Conservation (phyloP, 2,329 filamentous ascomycete species). For the Phyllosticta paracitricarpa region DNA sequence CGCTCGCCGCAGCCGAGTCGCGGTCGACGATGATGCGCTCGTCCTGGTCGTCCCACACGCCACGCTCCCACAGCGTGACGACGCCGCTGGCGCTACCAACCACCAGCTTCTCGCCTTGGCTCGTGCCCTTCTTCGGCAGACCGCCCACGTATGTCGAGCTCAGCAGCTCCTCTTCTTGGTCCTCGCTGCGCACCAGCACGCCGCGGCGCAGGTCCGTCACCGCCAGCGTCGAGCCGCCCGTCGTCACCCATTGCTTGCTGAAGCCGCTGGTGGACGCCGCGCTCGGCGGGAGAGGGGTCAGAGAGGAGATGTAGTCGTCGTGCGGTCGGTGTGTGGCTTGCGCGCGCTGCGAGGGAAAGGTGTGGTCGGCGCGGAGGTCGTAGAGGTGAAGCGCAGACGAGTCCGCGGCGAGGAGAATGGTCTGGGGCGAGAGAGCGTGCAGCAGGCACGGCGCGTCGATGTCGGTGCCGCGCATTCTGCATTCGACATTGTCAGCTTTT, state of each 20-base stretch:
- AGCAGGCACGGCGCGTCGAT: slow-evolving; percentile 71
- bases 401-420: slow-evolving; percentile 80
- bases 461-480: slow-evolving; percentile 22
- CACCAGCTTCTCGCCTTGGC: slow-evolving; percentile 64
- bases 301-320: slow-evolving; percentile 82
- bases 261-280: slow-evolving; percentile 77
- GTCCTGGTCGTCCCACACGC: slow-evolving; percentile 90
- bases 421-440: slow-evolving; percentile 77
- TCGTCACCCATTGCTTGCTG: slow-evolving; percentile 90
- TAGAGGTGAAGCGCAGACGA: slow-evolving; percentile 81
- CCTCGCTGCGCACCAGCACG: slow-evolving; percentile 79
- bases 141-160: slow-evolving; percentile 70
- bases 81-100: slow-evolving; percentile 73
- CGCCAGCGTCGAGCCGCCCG: slow-evolving; percentile 81
- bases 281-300: slow-evolving; percentile 72
- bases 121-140: slow-evolving; percentile 56
- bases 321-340: slow-evolving; percentile 78
- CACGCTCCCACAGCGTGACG: slow-evolving; percentile 86
- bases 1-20: slow-evolving; percentile 17
- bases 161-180: slow-evolving; percentile 91
- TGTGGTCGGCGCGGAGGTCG: slow-evolving; percentile 55
- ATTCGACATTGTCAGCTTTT: not conserved
- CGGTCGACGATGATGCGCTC: slow-evolving; percentile 71
- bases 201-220: slow-evolving; percentile 82
- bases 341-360: slow-evolving; percentile 50